These are phyloP conservation scores for Paecilomyces variotii DNA, from an alignment of 2,329 filamentous ascomycete species.

Conservation along the genomic window DNA sequence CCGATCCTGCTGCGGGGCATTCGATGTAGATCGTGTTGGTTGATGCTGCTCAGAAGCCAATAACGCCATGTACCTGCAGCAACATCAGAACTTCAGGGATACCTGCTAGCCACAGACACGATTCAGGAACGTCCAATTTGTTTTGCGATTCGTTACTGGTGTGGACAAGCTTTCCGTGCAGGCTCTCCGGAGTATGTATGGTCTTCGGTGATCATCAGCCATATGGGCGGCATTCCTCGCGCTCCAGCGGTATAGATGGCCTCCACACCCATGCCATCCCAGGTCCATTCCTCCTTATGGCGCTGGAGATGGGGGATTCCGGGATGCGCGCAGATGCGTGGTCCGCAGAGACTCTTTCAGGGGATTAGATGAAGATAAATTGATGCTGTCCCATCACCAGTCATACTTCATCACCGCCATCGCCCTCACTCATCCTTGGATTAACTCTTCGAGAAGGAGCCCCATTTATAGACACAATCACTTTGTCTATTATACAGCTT, in stretches of 20 bases:
- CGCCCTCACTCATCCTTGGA: background rate
- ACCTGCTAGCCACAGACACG: background rate
- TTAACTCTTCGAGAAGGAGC: background rate
- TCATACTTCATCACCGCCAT: background rate
- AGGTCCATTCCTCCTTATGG: background rate
- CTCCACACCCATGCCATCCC: background rate
- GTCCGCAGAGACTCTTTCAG: background rate
- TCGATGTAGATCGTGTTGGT: background rate
- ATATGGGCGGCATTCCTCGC: background rate
- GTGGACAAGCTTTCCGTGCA: background rate
- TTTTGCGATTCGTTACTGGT: background rate
- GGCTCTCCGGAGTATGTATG: background rate
- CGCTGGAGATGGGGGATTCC: background rate
- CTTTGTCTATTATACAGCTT: background rate
- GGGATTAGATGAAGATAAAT: background rate
- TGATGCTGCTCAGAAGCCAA: background rate
- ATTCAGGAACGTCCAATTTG: background rate
- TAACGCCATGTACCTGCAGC: background rate
- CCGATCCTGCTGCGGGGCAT: background rate
- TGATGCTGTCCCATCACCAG: background rate
- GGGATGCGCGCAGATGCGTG: background rate
- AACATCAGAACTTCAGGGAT: background rate
- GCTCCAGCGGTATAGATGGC: background rate
- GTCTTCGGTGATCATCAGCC: background rate
- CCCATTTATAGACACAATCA: background rate